Evolutionary conservation across 495 filamentous ascomycete species (phyloP).

Genomic region (Chaetomium cochliodes): DNA sequence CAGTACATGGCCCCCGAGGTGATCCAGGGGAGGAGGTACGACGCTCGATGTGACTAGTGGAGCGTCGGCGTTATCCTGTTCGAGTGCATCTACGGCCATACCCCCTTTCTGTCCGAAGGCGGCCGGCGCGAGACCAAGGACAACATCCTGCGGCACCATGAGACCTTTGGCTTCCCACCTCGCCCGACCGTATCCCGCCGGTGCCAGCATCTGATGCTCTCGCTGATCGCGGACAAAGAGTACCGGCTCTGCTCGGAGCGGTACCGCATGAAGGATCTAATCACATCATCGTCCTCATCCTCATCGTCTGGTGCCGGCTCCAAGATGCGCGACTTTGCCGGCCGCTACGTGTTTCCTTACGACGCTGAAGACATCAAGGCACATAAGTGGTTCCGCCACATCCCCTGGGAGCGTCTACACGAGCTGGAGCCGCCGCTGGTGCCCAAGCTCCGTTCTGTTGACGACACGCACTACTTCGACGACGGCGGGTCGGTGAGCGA

Average conservation of each 20-base stretch:
- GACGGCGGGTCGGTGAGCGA: slow-evolving; percentile 68
- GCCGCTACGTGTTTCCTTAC: slow-evolving; percentile 69
- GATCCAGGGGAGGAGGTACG: slow-evolving; percentile 76
- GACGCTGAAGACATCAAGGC: slow-evolving; percentile 77
- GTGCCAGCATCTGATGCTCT: slow-evolving; percentile 70
- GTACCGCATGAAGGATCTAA: slow-evolving; percentile 64
- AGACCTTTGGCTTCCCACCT: slow-evolving; percentile 62
- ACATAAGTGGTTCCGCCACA: slow-evolving; percentile 69
- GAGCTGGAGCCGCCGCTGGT: slow-evolving; percentile 69
- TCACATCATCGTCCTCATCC: slow-evolving; percentile 30
- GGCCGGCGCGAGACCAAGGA: slow-evolving; percentile 71
- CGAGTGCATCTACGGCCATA: slow-evolving; percentile 89
- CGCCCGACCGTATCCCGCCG: slow-evolving; percentile 57
- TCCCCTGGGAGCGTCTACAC: slow-evolving; percentile 69
- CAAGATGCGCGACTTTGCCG: slow-evolving; percentile 35
- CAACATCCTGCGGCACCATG: slow-evolving; percentile 62
- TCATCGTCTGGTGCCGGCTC: slow-evolving; percentile 16
- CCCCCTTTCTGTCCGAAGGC: slow-evolving; percentile 81
- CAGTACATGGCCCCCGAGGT: slow-evolving; percentile 98
- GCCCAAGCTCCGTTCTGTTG: slow-evolving; percentile 63
- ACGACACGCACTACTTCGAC: slow-evolving; percentile 90
- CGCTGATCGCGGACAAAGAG: slow-evolving; percentile 75
- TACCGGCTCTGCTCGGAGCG: slow-evolving; percentile 68
- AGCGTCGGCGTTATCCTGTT: slow-evolving; percentile 90
- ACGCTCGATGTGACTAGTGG: slow-evolving; percentile 96